A percentile compares a stretch with the other conserved stretches of the same genome.
Evolutionary conservation across 1,139 yeast genomes (phyloP).

Genomic region (Taiozyma onychis): DNA sequence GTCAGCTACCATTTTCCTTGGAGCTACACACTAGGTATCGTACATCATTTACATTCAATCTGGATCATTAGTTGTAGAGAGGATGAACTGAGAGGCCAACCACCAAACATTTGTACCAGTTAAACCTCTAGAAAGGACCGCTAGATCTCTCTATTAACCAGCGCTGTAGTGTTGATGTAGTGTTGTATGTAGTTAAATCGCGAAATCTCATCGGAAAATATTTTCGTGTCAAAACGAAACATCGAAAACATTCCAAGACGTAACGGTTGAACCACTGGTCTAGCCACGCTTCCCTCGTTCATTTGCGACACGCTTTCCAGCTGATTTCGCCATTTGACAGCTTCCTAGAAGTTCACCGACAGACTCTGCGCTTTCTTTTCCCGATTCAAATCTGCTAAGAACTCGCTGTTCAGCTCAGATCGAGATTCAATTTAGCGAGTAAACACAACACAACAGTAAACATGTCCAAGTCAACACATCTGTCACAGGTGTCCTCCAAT

Average conservation of each 20-base stretch:
- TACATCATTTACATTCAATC: no score
- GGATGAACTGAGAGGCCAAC: neutral
- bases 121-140: no score
- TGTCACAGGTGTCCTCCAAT: neutral
- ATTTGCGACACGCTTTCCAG: neutral
- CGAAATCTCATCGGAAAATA: neutral
- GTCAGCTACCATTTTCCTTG: constrained; percentile 63
- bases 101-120: no score
- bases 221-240: neutral
- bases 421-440: neutral
- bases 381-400: neutral
- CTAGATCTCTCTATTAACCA: no score
- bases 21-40: constrained; percentile 34
- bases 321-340: neutral
- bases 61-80: no score
- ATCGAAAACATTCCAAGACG: neutral
- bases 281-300: neutral
- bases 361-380: neutral
- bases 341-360: neutral
- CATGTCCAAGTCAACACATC: neutral
- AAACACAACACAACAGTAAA: neutral
- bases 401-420: neutral
- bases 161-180: no score
- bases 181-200: neutral
- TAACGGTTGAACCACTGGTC: neutral